A percentile compares a stretch with the other conserved stretches of the same genome.
phyloP scores from a whole-genome alignment of 1,284 basidiomycete species.

The Ganoderma boninense region DNA sequence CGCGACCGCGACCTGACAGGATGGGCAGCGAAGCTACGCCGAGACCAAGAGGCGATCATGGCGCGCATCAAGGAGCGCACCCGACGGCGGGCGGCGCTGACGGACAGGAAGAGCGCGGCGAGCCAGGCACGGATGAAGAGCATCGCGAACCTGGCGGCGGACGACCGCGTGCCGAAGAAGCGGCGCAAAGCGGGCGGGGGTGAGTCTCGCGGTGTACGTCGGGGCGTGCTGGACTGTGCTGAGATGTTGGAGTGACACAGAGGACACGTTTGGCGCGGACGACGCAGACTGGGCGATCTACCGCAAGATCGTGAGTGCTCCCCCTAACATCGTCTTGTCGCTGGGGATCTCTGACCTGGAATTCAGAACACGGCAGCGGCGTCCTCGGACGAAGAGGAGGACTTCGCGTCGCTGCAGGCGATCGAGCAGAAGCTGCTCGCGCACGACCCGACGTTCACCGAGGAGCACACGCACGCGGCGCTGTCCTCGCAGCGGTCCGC shows the following conservation, averaged over 20 bases:
- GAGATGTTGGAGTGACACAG: slow-evolving; percentile 46
- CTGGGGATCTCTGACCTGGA: neutral
- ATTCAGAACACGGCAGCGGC: slow-evolving; percentile 79
- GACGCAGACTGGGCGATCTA: slow-evolving; percentile 99
- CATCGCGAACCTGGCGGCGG: slow-evolving; percentile 91
- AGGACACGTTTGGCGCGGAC: slow-evolving; percentile 95
- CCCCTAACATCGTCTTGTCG: neutral
- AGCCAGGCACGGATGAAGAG: slow-evolving; percentile 98
- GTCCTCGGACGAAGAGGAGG: slow-evolving; percentile 98
- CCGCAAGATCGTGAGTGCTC: slow-evolving; percentile 84
- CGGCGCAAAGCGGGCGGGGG: slow-evolving; percentile 82
- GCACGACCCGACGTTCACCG: slow-evolving; percentile 86
- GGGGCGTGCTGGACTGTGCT: slow-evolving; percentile 11
- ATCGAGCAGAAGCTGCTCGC: slow-evolving; percentile 87
- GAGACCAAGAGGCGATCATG: slow-evolving; percentile 86
- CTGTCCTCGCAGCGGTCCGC: slow-evolving; percentile 81
- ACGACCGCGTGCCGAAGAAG: slow-evolving; percentile 82
- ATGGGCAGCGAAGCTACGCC: slow-evolving; percentile 78
- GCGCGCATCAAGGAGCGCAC: slow-evolving; percentile 87
- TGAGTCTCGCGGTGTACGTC: slow-evolving; percentile 43
- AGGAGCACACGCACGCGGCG: slow-evolving; percentile 85
- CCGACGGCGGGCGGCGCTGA: slow-evolving; percentile 84
- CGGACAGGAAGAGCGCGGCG: slow-evolving; percentile 91
- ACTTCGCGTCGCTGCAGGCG: slow-evolving; percentile 73
- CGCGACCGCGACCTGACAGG: slow-evolving; percentile 72